Conservation (phyloP, 1,139 yeast species). For the Tardiomyces blankii region DNA sequence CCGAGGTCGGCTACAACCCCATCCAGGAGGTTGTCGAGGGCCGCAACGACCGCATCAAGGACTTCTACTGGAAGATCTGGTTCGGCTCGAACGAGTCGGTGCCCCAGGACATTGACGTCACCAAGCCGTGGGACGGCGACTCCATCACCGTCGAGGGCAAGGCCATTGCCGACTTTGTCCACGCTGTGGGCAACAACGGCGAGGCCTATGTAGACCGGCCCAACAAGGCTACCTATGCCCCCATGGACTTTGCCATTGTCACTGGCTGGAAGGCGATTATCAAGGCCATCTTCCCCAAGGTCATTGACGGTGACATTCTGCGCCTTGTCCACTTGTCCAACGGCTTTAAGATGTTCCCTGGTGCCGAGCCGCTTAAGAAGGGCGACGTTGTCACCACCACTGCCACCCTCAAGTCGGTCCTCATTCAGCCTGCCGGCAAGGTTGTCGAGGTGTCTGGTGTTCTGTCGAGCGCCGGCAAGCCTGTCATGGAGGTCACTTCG, state of each 20-base stretch:
- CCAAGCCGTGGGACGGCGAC: constrained; percentile 58
- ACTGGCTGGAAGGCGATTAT: constrained; percentile 98
- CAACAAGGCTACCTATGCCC: constrained; percentile 79
- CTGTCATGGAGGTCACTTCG: constrained; percentile 91
- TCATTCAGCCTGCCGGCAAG: constrained; percentile 89
- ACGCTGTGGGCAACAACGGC: constrained; percentile 94
- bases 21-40: constrained; percentile 81
- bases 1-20: constrained; percentile 90
- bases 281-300: constrained; percentile 92
- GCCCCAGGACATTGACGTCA: constrained; percentile 50
- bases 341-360: constrained; percentile 89
- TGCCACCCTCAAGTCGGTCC: constrained; percentile 81
- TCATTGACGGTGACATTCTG: constrained; percentile 92
- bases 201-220: constrained; percentile 90
- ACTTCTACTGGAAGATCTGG: constrained; percentile 97
- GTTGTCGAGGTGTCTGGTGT: constrained; percentile 93
- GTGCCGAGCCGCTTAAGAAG: constrained; percentile 79
- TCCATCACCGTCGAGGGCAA: constrained; percentile 58
- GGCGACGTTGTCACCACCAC: constrained; percentile 77
- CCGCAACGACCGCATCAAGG: constrained; percentile 87
- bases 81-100: constrained; percentile 53
- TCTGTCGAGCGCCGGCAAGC: constrained; percentile 58
- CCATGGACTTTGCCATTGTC: constrained; percentile 98
- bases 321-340: constrained; percentile 90
- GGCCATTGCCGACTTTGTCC: constrained; percentile 86